A percentile compares a stretch with the other conserved stretches of the same genome.
phyloP scores from a whole-genome alignment of 345 rosid genomes.

The Rhizophora mangle region DNA sequence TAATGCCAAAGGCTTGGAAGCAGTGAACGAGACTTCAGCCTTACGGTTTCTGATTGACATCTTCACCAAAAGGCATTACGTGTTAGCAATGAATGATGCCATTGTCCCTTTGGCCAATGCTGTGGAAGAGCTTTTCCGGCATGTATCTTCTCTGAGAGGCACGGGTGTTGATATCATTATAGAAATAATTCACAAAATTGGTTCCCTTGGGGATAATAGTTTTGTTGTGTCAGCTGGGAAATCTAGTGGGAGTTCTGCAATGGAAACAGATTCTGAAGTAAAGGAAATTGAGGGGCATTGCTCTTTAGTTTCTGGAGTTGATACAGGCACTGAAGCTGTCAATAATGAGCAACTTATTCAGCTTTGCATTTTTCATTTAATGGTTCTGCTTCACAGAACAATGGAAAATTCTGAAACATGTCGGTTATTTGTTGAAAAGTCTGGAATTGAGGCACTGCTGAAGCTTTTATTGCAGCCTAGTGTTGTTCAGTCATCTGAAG shows the following conservation, averaged over 20 bases:
- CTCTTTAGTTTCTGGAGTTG: conserved; percentile 44
- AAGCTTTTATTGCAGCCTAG: conserved; percentile 80
- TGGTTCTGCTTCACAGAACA: conserved; percentile 90
- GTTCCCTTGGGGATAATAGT: conserved; percentile 52
- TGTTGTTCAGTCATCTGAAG: conserved; percentile 93
- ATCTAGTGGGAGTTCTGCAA: conserved; percentile 51
- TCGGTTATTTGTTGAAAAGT: conserved; percentile 89
- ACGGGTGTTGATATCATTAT: conserved; percentile 84
- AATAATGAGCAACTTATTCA: conserved; percentile 84
- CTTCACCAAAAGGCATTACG: conserved; percentile 86
- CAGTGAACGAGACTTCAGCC: conserved; percentile 80
- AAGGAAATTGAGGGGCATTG: conserved; percentile 48
- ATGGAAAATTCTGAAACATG: conserved; percentile 94
- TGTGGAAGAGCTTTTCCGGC: conserved; percentile 93
- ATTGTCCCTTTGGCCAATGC: conserved; percentile 93
- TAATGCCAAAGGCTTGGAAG: conserved; percentile 83
- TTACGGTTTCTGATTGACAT: conserved; percentile 74
- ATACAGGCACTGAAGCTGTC: conserved; percentile 45
- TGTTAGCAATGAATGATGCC: conserved; percentile 86
- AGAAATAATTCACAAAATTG: conserved; percentile 78
- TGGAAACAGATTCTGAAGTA: conserved; percentile 86
- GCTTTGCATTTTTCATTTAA: conserved; percentile 82
- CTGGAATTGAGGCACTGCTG: conserved; percentile 84
- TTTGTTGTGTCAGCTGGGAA: conserved; percentile 48
- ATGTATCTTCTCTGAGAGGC: conserved; percentile 78